Percentiles rank a stretch among this genome's conserved stretches.
Conservation (phyloP, 441 rosid genomes). For the Adansonia gregorii region DNA sequence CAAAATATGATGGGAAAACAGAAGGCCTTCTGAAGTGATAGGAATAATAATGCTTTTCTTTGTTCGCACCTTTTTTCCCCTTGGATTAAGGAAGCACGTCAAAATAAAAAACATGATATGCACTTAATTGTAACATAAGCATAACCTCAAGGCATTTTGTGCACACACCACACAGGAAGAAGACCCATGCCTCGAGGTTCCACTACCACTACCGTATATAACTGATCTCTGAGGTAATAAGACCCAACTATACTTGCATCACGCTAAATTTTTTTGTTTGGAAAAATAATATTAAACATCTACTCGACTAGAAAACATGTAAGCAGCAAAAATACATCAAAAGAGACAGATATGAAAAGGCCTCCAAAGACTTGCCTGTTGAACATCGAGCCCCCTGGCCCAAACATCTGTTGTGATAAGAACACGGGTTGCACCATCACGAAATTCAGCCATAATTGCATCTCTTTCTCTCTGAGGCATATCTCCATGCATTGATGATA, state of each 20-base stretch:
- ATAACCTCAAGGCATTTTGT: neutral
- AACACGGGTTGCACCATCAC: conserved; percentile 80
- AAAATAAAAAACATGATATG: neutral
- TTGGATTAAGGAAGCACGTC: neutral
- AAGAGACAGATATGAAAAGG: neutral
- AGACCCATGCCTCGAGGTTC: conserved; percentile 5
- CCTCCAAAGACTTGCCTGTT: conserved; percentile 62
- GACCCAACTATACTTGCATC: neutral
- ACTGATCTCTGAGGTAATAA: neutral
- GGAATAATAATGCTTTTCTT: neutral
- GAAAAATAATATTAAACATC: neutral
- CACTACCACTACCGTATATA: neutral
- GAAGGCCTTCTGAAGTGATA: neutral
- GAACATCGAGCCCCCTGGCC: conserved; percentile 98
- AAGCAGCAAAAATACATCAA: neutral
- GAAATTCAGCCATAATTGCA: conserved; percentile 81
- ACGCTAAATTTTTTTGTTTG: neutral
- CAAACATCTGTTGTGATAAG: conserved; percentile 97
- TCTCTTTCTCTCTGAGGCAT: conserved; percentile 98
- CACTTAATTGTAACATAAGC: neutral
- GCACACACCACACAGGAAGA: neutral
- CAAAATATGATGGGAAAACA: neutral
- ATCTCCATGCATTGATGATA: conserved; percentile 98
- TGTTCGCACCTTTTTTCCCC: neutral
- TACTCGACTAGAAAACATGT: neutral